These are phyloP conservation scores for Malassezia dermatis DNA, from an alignment of 1,284 basidiomycete genomes.

Conservation along the genomic window DNA sequence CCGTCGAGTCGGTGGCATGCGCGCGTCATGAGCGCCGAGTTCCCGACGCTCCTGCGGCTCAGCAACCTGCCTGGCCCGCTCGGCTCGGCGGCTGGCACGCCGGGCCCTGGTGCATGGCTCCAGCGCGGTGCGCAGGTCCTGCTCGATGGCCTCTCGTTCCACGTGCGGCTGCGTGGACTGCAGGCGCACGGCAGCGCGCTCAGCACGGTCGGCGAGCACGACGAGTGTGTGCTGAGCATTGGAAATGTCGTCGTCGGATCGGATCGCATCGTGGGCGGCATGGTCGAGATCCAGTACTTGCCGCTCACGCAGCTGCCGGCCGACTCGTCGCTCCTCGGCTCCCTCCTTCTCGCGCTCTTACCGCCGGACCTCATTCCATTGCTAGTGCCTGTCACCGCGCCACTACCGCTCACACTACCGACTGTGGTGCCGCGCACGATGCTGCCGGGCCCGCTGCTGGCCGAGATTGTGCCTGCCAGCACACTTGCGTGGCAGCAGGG, in stretches of 20 bases:
- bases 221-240: slow-evolving; percentile 13
- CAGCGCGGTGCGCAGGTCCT: slow-evolving; percentile 28
- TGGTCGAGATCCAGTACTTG: slow-evolving; percentile 18
- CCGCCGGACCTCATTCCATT: slow-evolving; percentile 10
- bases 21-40: slow-evolving; percentile 10
- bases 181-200: not conserved
- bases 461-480: slow-evolving; percentile 14
- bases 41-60: slow-evolving; percentile 11
- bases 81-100: slow-evolving; percentile 28
- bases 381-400: not conserved
- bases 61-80: slow-evolving; percentile 28
- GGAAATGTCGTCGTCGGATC: slow-evolving; percentile 15
- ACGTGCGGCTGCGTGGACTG: slow-evolving; percentile 17
- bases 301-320: slow-evolving; percentile 9
- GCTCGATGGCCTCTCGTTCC: slow-evolving; percentile 30
- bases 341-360: slow-evolving; percentile 8
- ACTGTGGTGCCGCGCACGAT: slow-evolving; percentile 8
- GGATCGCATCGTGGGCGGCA: slow-evolving; percentile 12
- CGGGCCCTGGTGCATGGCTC: slow-evolving; percentile 35
- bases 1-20: slow-evolving; percentile 8
- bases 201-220: slow-evolving; percentile 5
- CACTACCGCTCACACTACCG: not conserved
- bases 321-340: slow-evolving; percentile 13
- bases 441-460: slow-evolving; percentile 5
- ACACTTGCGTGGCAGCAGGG: not conserved